Conservation (phyloP, 768 basidiomycete species). For the Lactarius indigo region DNA sequence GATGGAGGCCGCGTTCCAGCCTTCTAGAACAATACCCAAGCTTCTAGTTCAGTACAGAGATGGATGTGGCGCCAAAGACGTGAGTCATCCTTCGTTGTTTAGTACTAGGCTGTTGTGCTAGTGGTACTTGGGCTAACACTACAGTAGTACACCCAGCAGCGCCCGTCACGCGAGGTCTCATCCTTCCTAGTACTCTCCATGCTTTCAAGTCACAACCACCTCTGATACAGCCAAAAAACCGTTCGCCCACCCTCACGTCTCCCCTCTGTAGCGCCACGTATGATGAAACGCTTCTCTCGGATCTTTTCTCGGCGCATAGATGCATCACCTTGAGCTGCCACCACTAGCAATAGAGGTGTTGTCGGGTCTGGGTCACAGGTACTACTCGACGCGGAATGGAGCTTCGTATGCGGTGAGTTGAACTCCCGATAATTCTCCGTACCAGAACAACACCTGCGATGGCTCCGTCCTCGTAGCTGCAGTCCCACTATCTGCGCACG, state of each 20-base stretch:
- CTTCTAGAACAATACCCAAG: not conserved
- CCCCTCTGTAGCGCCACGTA: not conserved
- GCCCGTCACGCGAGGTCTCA: not conserved
- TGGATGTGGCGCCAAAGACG: not conserved
- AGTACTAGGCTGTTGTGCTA: not conserved
- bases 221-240: not conserved
- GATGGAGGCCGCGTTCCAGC: not conserved
- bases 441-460: not conserved
- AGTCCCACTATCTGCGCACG: not conserved
- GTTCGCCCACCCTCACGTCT: not conserved
- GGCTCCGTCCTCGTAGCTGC: not conserved
- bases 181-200: not conserved
- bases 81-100: not conserved
- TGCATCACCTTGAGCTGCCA: not conserved
- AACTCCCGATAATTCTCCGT: not conserved
- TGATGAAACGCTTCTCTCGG: not conserved
- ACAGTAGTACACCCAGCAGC: not conserved
- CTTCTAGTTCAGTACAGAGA: not conserved
- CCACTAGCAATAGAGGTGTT: not conserved
- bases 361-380: not conserved
- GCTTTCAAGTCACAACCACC: not conserved
- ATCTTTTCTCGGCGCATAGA: not conserved
- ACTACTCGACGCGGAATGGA: not conserved
- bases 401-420: not conserved
- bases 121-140: not conserved